Conservation (phyloP, 2,329 filamentous ascomycete species). For the Fusarium poae region DNA sequence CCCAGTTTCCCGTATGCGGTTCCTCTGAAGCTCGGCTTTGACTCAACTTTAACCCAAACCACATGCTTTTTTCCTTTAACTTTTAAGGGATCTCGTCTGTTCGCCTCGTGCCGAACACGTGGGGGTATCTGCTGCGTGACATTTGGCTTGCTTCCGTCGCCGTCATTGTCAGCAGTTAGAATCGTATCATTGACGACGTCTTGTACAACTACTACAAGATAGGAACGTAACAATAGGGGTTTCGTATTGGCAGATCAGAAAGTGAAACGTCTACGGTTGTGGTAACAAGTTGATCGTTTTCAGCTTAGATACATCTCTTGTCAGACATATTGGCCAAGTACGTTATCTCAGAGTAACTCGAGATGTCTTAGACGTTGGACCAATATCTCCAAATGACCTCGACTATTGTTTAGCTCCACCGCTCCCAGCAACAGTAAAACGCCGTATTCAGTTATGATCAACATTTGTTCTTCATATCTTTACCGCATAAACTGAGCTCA, state of each 20-base stretch:
- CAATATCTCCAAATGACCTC: slow-evolving; percentile 15
- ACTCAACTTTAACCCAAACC: slow-evolving; percentile 1
- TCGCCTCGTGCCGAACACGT: slow-evolving; percentile 29
- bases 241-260: slow-evolving; percentile 8
- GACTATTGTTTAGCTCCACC: slow-evolving; percentile 19
- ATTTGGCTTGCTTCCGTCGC: slow-evolving; percentile 17
- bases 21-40: slow-evolving; percentile 13
- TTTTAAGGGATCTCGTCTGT: slow-evolving; percentile 1
- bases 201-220: slow-evolving; percentile 5
- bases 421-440: background rate
- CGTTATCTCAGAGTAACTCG: slow-evolving; percentile 8
- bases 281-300: background rate
- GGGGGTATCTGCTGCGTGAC: slow-evolving; percentile 26
- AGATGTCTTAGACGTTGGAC: slow-evolving; percentile 8
- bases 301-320: slow-evolving; percentile 4
- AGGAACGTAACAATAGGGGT: background rate
- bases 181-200: slow-evolving; percentile 1
- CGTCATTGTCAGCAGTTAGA: background rate
- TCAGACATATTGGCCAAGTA: slow-evolving; percentile 11
- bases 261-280: slow-evolving; percentile 10
- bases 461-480: slow-evolving; percentile 13
- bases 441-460: slow-evolving; percentile 29
- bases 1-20: slow-evolving; percentile 15
- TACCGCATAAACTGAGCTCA: slow-evolving; percentile 19
- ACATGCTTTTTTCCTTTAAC: slow-evolving; percentile 7